phyloP scores from a whole-genome alignment of 257 asterid species.

The Mentha longifolia region DNA sequence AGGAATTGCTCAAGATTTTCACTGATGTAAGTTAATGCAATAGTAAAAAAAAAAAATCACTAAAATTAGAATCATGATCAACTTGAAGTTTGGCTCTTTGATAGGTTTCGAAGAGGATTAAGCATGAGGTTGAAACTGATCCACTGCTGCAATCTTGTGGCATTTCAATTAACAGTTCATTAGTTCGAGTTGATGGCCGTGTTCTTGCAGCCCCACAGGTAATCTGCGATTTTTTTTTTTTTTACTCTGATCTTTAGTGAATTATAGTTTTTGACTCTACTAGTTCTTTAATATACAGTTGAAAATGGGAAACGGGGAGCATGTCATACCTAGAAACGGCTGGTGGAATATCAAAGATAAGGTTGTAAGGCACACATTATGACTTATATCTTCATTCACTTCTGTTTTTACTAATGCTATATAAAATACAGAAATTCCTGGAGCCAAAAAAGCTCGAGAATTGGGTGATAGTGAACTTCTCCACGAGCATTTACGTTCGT shows the following conservation, averaged over 20 bases:
- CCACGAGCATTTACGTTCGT: constrained; percentile 36
- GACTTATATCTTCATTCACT: not conserved
- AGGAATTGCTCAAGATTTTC: constrained; percentile 44
- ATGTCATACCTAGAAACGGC: constrained; percentile 46
- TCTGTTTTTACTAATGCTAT: not conserved
- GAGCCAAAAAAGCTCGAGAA: constrained; percentile 47
- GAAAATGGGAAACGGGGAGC: constrained; percentile 50
- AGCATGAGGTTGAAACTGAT: constrained; percentile 36
- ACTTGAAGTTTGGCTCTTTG: constrained; percentile 18
- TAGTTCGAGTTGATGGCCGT: constrained; percentile 53
- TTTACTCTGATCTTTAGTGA: not conserved
- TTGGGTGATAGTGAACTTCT: constrained; percentile 57
- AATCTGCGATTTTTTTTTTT: not conserved
- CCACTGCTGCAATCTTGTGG: constrained; percentile 51
- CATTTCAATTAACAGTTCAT: constrained; percentile 41
- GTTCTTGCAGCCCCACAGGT: constrained; percentile 59
- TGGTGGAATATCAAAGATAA: constrained; percentile 56
- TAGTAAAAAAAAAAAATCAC: not conserved
- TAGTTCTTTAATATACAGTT: constrained; percentile 36
- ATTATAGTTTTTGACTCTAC: not conserved
- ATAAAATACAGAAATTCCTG: constrained; percentile 37
- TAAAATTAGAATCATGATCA: constrained; percentile 1
- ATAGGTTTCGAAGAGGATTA: constrained; percentile 42
- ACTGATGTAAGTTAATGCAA: constrained; percentile 40
- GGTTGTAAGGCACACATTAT: constrained; percentile 34